Percentiles rank a stretch among this genome's conserved stretches.
Conservation (phyloP, 257 asterid genomes). For the Solanum lycopersicoides region DNA sequence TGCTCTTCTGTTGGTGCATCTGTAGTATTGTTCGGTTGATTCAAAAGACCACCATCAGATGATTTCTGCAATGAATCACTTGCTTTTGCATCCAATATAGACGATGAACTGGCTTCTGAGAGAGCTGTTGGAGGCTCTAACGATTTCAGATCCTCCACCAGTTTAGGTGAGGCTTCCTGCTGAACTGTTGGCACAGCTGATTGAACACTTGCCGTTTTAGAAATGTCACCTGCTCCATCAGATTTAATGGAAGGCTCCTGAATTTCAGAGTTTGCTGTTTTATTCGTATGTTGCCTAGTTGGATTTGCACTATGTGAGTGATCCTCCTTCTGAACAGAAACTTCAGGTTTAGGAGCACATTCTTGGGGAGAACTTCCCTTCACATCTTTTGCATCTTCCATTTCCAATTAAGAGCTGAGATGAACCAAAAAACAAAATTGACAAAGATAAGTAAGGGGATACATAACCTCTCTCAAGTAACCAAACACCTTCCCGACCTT, state of each 20-base stretch:
- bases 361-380: constrained; percentile 26
- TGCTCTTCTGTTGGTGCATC: constrained; percentile 21
- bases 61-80: not conserved
- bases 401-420: constrained; percentile 20
- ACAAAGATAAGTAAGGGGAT: not conserved
- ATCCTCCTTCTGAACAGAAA: constrained; percentile 23
- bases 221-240: constrained; percentile 1
- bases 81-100: constrained; percentile 10
- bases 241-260: constrained; percentile 10
- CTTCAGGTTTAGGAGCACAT: constrained; percentile 27
- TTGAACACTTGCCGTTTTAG: constrained; percentile 10
- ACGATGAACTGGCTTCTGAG: constrained; percentile 9
- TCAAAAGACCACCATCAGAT: not conserved
- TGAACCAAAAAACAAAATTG: constrained; percentile 4
- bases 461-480: not conserved
- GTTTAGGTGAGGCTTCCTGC: constrained; percentile 11
- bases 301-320: constrained; percentile 17
- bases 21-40: constrained; percentile 4
- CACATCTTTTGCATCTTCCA: constrained; percentile 48
- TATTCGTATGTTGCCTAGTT: constrained; percentile 11
- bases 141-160: constrained; percentile 6
- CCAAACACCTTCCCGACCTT: not conserved
- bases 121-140: not conserved
- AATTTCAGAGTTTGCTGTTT: constrained; percentile 6
- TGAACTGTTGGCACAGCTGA: constrained; percentile 4